Base-by-base conservation (phyloP, 179 eudicot species). In the Beta lomatogona region DNA sequence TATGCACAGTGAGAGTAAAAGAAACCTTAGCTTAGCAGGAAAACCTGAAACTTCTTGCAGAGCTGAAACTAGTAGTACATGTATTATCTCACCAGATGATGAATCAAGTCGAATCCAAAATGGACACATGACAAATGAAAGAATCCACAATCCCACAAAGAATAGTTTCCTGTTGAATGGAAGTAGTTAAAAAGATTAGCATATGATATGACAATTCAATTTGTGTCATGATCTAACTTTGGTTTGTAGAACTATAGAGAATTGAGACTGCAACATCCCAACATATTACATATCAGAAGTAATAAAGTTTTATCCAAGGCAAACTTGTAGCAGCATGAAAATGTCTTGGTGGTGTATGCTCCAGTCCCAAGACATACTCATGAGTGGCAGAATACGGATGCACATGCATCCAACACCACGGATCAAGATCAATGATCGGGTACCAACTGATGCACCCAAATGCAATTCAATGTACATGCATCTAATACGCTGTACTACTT, bases 101-200 rank as follows among this genome's bases (percentile, higher is more conserved):
- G 77, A 22, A 72, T 44, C 13, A 31, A 59, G 54, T 41, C 9
- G 67, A 28, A 1, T 4, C 53, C 53, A 41, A 45, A 77, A 65
- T 52, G 72, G 74, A 64, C 9, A 0, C 63, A 12, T 22, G n/a
- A 41, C 36, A 52, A 25, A 55, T 31, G 76, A 18, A 80, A 22
- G 44, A 21, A 57, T 71, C 25, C 77, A 50, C 28, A 31, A 63
- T 22, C 31, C 59, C 59, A 46, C 79, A 67, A 28, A 54, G 52
- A 71, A 55, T 9, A 75, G 28, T 71, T n/a, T 84, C 83, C 83
- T 84, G 81, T 71, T 64, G 54, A 54, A 71, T 6, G 8, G 41
- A 79, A 61, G 55, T 22, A 68, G 18, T 19, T 3, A 6, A 5
- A 46, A 9, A 9, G 50, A 5, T 13, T 77, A 80, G 60, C 69